Conservation (phyloP, 306 rosid species). For the Acacia confusa region DNA sequence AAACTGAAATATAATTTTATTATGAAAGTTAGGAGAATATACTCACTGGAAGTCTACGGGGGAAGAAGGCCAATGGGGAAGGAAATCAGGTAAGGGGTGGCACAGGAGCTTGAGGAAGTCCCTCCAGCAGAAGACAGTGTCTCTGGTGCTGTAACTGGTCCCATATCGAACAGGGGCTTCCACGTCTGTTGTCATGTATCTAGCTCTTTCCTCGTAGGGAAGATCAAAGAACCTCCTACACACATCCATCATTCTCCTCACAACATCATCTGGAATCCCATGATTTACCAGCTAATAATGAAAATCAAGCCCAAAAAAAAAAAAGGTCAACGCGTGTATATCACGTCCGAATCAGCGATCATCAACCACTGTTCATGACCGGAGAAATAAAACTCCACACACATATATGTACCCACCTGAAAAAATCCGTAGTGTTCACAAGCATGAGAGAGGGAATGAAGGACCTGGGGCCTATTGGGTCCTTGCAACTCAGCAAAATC, state of each 20-base stretch:
- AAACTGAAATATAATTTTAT: not conserved
- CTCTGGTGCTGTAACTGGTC: slow-evolving; percentile 79
- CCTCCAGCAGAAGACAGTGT: slow-evolving; percentile 80
- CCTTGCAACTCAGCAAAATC: slow-evolving; percentile 68
- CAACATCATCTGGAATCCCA: slow-evolving; percentile 59
- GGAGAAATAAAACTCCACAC: not conserved
- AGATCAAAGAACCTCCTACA: slow-evolving; percentile 66
- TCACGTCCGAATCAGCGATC: not conserved
- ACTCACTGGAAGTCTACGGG: slow-evolving; percentile 67
- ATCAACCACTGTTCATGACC: not conserved
- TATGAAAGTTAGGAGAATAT: no score
- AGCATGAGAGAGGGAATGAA: slow-evolving; percentile 60
- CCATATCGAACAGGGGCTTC: slow-evolving; percentile 70
- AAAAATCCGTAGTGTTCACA: slow-evolving; percentile 73
- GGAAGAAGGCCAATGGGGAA: slow-evolving; percentile 78
- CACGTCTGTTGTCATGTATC: slow-evolving; percentile 74
- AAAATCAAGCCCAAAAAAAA: not conserved
- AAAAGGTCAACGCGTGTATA: not conserved
- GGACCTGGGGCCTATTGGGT: slow-evolving; percentile 51
- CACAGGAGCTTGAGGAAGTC: slow-evolving; percentile 83
- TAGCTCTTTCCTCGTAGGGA: slow-evolving; percentile 72
- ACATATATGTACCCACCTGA: slow-evolving; percentile 51
- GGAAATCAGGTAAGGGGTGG: slow-evolving; percentile 57
- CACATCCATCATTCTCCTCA: slow-evolving; percentile 60
- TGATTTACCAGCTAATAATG: slow-evolving; percentile 83